Conservation (phyloP, 345 rosid species). For the Arabis hirsuta region DNA sequence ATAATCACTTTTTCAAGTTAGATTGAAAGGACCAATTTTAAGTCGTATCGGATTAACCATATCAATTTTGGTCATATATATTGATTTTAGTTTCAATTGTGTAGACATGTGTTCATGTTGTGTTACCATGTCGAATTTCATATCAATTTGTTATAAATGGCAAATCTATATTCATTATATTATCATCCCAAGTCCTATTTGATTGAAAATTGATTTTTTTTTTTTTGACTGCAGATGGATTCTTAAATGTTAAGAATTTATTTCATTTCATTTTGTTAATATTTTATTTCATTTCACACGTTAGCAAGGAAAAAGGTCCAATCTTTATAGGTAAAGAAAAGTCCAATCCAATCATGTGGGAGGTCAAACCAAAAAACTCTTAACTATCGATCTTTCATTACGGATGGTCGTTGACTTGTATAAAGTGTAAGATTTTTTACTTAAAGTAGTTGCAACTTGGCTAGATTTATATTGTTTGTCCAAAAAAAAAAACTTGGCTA, state of each 20-base stretch:
- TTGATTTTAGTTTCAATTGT: no score
- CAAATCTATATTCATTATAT: background rate
- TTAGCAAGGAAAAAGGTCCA: no score
- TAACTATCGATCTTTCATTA: constrained; percentile 8
- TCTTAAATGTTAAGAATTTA: background rate
- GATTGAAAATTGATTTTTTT: background rate
- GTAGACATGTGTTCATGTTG: no score
- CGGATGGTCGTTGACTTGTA: constrained; percentile 33
- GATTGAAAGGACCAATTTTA: no score
- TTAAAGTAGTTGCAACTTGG: constrained; percentile 24
- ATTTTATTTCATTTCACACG: no score
- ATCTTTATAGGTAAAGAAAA: no score
- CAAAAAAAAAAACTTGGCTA: background rate
- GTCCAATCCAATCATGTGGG: constrained; percentile 6
- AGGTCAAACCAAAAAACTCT: constrained; percentile 34
- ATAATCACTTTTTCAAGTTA: no score
- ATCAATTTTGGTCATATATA: background rate
- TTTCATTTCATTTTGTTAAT: no score
- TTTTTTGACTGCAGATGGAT: no score
- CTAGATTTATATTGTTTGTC: no score
- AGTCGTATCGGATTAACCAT: background rate
- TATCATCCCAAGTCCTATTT: background rate
- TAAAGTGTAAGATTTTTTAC: constrained; percentile 2
- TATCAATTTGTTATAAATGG: no score
- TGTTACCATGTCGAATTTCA: no score